Evolutionary conservation across 2,329 filamentous ascomycete genomes (phyloP), one percentile per base, ranked within the genome.

Genomic region (Microcera coccophila): DNA sequence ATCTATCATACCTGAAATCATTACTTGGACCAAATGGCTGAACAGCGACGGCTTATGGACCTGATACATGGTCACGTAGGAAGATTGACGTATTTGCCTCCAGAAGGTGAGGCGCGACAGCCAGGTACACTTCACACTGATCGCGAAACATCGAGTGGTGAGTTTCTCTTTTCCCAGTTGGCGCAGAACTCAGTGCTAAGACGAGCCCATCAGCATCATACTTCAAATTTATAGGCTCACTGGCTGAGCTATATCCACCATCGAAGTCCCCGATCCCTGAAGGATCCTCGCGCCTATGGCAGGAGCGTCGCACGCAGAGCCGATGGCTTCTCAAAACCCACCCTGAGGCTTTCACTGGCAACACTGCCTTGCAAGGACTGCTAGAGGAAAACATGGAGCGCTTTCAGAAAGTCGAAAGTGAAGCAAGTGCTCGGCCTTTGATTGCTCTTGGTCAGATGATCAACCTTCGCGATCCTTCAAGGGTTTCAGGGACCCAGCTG

Each of bases 391-490:
- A 69, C 14, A 58, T 65, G 50, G 42, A 57, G 20, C 58, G 55
- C 12, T 62, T 62, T 38, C 50, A 55, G 43, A 44, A 58, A 12
- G 41, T 56, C 2, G 61, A 65, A 8, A 54, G 59, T 1, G 39
- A 57, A 2, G 32, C 42, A 3, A 52, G 47, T 29, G 40, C 55
- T 5, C 49, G 47, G 15, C 49, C 59, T 3, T 40, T 84, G 4
- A 67, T 87, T 17, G 73, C 75, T 2, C 66, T 79, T 20, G 82
- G 82, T 1, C 73, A 78, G 43, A 70, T 80, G 49, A 61, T 66
- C 2, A 67, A 78, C 49, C 47, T 64, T 15, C 68, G 63, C 29
- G 43, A 61, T 15, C 52, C 57, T 3, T 53, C 43, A 20, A 56
- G 40, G 22, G 35, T 51, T 22, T 50, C 43, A 2, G 60, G 56